Base-by-base conservation (phyloP, 169 alveolate species). In the Plasmodium reichenowi region DNA sequence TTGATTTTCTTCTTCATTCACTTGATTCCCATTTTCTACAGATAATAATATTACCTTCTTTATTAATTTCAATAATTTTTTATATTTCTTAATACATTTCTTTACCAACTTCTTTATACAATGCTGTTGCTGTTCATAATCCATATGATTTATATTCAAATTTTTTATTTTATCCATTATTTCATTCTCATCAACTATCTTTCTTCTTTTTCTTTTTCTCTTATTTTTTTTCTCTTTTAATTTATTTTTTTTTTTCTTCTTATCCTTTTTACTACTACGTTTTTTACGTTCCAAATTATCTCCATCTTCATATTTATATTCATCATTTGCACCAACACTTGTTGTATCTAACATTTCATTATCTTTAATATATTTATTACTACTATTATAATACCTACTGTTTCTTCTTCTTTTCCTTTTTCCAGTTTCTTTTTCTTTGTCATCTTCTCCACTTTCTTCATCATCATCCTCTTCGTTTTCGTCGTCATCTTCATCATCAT, bases 81-180 rank as follows among this genome's bases (percentile, higher is more conserved):
- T 83, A 62, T 83, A 56, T 66, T 83, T 83, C 38, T 83, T 83
- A 20, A 83, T 43, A 48, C 26, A 70, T 48, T 68, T 83, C 50
- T 83, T 83, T 47, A 72, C 66, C 15, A 83, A 13, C 52, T 83
- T 83, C 48, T 83, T 83, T 60, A 83, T 83, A 48, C 85, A 68
- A 48, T 83, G 83, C 48, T 83, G 75, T 38, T 38, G 47, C 6
- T 38, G 10, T 38, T 38, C 47, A 38, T 38, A 38, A 20, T 83
- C 29, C 91, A 83, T 83, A 3, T 83, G 73, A 60, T 26, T 83
- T 48, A 83, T 29, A 63, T 63, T 83, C 5, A 38, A 29, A 72
- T 72, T 67, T 68, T 58, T 54, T 43, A 83, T 68, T 83, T 68
- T 68, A 15, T 58, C 29, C 26, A 67, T 0, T n/a, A 83, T 72